Base-by-base conservation (phyloP, 345 rosid genomes). In the Barbarea vulgaris region DNA sequence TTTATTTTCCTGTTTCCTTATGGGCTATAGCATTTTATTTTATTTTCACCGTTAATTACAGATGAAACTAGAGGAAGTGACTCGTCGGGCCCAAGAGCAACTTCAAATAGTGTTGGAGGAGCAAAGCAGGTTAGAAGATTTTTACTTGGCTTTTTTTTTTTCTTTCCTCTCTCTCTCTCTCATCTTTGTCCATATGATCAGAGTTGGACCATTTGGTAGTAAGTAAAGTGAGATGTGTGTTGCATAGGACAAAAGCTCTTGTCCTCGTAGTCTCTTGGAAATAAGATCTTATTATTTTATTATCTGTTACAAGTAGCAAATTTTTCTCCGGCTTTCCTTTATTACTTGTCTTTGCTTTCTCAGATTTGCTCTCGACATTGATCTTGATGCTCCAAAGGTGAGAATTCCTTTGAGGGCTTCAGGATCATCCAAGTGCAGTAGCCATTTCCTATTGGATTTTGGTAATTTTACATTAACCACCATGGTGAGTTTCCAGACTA, bases 341-440 rank as follows among this genome's bases (percentile, higher is more conserved):
- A 46, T 62, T 17, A 57, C 27, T 76, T 53, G 79, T 42, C 70
- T 64, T 57, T 80, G 81, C 48, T 75, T 72, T 79, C 62, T 61
- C 87, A 95, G 99, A 75, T 95, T 95, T 82, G 92, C 99, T 75
- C 96, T 95, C 64, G 97, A 95, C 79, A 90, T 95, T 77, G 98
- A 95, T 84, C 85, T 95, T 69, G 99, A 91, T 89, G 99, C 98
- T 81, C 99, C 99, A 34, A 95, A 90, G 85, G 91, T 95, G 72
- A 88, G 86, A 77, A 86, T 90, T 80, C 99, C 99, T 80, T 75
- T 95, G 80, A 89, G 87, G 82, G 74, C 84, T 75, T 27, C 53
- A 68, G 88, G 85, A 54, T 88, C 93, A 61, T 84, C 86, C 73
- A 85, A 82, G 67, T 87, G 90, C 72, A 91, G 84, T 62, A 81